Percentiles rank a stretch among this genome's conserved stretches.
Conservation (phyloP, 2,329 filamentous ascomycete species). For the Claviceps pazoutovae region DNA sequence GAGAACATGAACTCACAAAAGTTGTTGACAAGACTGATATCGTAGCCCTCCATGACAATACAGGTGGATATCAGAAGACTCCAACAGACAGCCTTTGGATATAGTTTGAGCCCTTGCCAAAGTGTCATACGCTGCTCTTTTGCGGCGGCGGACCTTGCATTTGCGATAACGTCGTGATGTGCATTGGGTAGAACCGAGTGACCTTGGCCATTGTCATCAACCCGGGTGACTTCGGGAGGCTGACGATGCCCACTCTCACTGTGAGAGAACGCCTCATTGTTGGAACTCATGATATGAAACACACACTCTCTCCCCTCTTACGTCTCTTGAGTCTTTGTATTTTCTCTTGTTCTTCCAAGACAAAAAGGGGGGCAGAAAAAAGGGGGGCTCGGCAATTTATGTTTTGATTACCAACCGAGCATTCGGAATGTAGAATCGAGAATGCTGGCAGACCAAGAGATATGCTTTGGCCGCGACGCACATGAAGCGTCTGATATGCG, state of each 20-base stretch:
- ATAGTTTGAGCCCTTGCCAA: slow-evolving; percentile 62
- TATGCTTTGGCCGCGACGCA: not conserved
- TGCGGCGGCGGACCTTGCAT: slow-evolving; percentile 33
- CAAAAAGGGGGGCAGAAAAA: not conserved
- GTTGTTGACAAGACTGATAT: slow-evolving; percentile 68
- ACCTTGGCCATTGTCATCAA: slow-evolving; percentile 8
- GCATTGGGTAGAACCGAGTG: slow-evolving; percentile 12
- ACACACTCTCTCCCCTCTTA: not conserved
- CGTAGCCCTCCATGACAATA: slow-evolving; percentile 86
- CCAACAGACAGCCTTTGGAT: slow-evolving; percentile 78
- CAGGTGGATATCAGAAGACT: slow-evolving; percentile 77
- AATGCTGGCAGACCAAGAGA: not conserved
- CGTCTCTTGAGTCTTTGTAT: not conserved
- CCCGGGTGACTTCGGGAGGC: slow-evolving; percentile 5
- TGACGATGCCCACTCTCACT: not conserved
- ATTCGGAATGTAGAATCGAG: not conserved
- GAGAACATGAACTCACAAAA: slow-evolving; percentile 39
- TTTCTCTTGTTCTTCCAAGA: not conserved
- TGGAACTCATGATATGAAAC: not conserved
- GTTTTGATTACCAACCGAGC: not conserved
- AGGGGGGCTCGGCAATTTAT: not conserved
- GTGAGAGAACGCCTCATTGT: not conserved
- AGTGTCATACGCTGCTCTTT: slow-evolving; percentile 60
- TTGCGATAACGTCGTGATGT: slow-evolving; percentile 18
- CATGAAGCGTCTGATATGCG: not conserved